Evolutionary conservation across 1,284 basidiomycete species (phyloP), one percentile per base, ranked within the genome.

Genomic region (Boletus sp.): DNA sequence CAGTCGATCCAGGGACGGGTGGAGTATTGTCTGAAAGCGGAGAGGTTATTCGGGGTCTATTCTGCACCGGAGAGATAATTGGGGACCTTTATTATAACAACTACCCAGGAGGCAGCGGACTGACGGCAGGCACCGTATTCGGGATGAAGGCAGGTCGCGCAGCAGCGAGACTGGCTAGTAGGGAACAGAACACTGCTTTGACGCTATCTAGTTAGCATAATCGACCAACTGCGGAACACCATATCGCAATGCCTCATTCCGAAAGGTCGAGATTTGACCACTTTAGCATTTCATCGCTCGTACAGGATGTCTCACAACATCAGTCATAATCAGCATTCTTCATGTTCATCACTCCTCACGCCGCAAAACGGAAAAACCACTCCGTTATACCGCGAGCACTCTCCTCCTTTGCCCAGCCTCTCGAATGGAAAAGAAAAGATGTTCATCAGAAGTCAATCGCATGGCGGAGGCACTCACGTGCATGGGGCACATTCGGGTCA

Each of bases 31-130:
- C 72, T 2, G 56, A 61, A 36, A 70, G 60, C 8, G 72, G 71
- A 2, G 55, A 60, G 25, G 56, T 61, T 4, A 80, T 85, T 27
- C 61, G 57, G 9, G 81, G 82, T 4, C 59, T 86, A 19, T 84
- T 78, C 59, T 81, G 78, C 51, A 71, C 81, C 1, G 83, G 83
- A 14, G 84, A 84, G 64, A 77, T 85, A 71, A 74, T 84, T 0
- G 82, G 82, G 1, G 78, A 75, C 6, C 54, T 85, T 44, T 85
- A 79, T 58, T 78, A 77, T 52, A 62, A 66, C 17, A 84, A 84
- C 56, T 84, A 84, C 59, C 83, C 82, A 0, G 81, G 82, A 16
- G 83, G 82, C 12, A 83, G 80, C 57, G 83, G 84, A 16, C 59
- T 85, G 50, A 84, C 78, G 20, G 78, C 77, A 5, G 82, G 81